Conservation (phyloP, 176 grass and related monocot genomes). For the Rhynchospora tenuis region DNA sequence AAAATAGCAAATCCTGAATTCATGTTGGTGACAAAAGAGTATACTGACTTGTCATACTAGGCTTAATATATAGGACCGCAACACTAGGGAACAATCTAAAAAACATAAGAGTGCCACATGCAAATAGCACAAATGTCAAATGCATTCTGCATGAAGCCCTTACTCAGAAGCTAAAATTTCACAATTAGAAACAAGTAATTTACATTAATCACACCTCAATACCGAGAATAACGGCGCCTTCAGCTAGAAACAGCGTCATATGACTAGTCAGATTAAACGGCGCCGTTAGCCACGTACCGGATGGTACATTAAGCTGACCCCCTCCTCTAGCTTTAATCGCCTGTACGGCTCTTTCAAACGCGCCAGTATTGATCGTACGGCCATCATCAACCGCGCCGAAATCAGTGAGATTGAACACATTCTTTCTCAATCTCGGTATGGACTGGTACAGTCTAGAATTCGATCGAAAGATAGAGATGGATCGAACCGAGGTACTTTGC, state of each 20-base stretch:
- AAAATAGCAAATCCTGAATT: not conserved
- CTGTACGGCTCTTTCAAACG: conserved; percentile 73
- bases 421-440: conserved; percentile 40
- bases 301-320: conserved; percentile 77
- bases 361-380: conserved; percentile 56
- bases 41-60: not conserved
- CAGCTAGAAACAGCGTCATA: conserved; percentile 81
- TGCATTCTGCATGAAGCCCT: not conserved
- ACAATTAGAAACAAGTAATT: not conserved
- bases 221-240: conserved; percentile 70
- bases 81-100: not conserved
- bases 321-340: conserved; percentile 50
- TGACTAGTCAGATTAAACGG: conserved; percentile 94
- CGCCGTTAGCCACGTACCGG: conserved; percentile 67
- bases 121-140: conserved; percentile 11
- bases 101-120: not conserved
- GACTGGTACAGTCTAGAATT: conserved; percentile 15
- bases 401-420: conserved; percentile 63
- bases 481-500: conserved; percentile 49
- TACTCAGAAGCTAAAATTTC: not conserved
- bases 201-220: conserved; percentile 45
- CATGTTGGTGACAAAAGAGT: not conserved
- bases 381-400: conserved; percentile 80
- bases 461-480: conserved; percentile 2
- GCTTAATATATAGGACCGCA: not conserved